Base-by-base conservation (phyloP, 73 alveolate genomes). In the Paramecium octaurelia region DNA sequence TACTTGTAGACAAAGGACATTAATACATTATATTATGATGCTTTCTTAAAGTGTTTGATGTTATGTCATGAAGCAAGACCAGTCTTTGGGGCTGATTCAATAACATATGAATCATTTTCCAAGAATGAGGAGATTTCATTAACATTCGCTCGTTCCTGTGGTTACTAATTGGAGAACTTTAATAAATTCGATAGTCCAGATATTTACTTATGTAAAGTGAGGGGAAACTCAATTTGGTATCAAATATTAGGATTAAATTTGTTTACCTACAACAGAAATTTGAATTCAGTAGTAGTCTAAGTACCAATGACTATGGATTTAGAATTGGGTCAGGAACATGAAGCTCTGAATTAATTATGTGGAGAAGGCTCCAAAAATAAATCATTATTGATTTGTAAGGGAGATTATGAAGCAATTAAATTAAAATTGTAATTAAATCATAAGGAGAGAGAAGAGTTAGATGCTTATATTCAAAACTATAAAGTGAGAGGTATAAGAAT, bases 11-110 rank as follows among this genome's bases (percentile, higher is more conserved):
- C 18, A 20, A 42, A 42, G 6, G 57, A 80, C 31, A 42, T 31
- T 2, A 80, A 80, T 80, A 18, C 91, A 21, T 46, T 80, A 43
- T 27, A 31, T 46, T 80, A 80, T 80, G 91, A 80, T 80, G 46
- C 91, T 0, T 80, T 80, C 8, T 24, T 80, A 21, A 80, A 80
- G 24, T 80, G 91, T n/a, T 44, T 80, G 31, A 80, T 80, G 91
- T 43, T 80, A 14, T 80, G 91, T 48, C 91, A 80, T 80, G 91
- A 80, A 80, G 91, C 91, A 3, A 40, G 91, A 44, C 91, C 91
- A 44, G 75, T 80, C 0, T 80, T 44, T 48, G 43, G 43, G 8
- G 27, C 70, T n/a, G 70, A 80, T 9, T 34, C 46, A 43, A 48
- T 46, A 9, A 27, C 91, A 0, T 80, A 80, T 21, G 91, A 80